Percentiles rank a stretch among this genome's conserved stretches.
These are phyloP conservation scores for Melampsora americana DNA, from an alignment of 1,284 basidiomycete genomes.

Conservation along the genomic window DNA sequence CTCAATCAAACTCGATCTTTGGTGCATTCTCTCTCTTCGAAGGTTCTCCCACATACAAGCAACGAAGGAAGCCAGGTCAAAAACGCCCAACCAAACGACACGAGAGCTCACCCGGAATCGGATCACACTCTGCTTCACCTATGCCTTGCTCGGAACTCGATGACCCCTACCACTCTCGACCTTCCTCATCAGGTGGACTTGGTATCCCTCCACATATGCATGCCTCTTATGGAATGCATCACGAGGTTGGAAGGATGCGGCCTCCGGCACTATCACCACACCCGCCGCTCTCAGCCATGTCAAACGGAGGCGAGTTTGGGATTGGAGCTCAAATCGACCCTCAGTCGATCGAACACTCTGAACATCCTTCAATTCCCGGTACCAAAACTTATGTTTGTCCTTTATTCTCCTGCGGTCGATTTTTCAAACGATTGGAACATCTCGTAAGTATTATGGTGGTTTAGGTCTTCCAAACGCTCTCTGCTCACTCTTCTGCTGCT, in stretches of 20 bases:
- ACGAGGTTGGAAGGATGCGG: constrained; percentile 46
- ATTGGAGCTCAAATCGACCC: constrained; percentile 38
- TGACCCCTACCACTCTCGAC: constrained; percentile 35
- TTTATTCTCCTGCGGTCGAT: constrained; percentile 70
- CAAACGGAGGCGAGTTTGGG: constrained; percentile 36
- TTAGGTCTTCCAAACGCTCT: no score
- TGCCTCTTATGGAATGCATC: constrained; percentile 37
- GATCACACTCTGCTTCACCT: constrained; percentile 41
- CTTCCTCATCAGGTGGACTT: constrained; percentile 34
- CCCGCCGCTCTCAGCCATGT: constrained; percentile 13
- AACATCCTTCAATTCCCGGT: constrained; percentile 45
- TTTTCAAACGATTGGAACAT: constrained; percentile 86
- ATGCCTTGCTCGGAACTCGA: constrained; percentile 39
- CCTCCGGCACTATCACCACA: constrained; percentile 41
- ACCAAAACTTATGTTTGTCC: constrained; percentile 72
- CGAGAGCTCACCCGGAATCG: constrained; percentile 37
- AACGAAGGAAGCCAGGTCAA: constrained; percentile 70
- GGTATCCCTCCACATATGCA: background rate
- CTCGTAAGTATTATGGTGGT: constrained; percentile 54
- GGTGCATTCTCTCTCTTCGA: constrained; percentile 71
- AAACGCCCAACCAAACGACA: constrained; percentile 30
- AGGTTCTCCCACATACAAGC: constrained; percentile 78
- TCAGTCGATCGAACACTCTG: constrained; percentile 7
- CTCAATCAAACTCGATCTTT: constrained; percentile 59
- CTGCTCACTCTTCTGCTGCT: background rate